phyloP scores from a whole-genome alignment of 2,329 filamentous ascomycete species.

The Teratosphaeria zuluensis region DNA sequence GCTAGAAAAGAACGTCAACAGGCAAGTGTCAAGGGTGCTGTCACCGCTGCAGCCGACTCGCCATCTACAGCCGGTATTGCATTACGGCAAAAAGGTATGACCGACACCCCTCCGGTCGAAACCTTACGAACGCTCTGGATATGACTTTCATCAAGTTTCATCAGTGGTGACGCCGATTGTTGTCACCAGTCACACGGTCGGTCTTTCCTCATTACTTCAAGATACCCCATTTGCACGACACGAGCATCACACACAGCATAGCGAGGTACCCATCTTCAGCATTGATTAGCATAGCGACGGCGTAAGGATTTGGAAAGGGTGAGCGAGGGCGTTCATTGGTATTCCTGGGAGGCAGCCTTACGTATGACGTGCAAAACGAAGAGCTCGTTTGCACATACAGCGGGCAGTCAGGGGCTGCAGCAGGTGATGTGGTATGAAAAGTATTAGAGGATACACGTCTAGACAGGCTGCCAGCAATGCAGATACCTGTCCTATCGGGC shows the following conservation, averaged over 20 bases:
- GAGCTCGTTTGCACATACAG: neutral
- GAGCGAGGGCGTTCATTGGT: neutral
- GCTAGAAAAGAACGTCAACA: constrained; percentile 31
- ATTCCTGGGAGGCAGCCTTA: neutral
- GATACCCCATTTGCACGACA: constrained; percentile 8
- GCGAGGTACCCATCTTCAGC: constrained; percentile 2
- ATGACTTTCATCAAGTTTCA: constrained; percentile 8
- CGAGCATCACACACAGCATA: constrained; percentile 9
- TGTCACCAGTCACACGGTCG: neutral
- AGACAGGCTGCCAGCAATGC: neutral
- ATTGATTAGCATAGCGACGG: constrained; percentile 12
- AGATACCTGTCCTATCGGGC: neutral
- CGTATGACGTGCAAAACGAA: neutral
- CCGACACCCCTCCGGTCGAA: constrained; percentile 26
- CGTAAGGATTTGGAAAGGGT: constrained; percentile 1
- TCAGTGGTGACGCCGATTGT: neutral
- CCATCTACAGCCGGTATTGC: constrained; percentile 18
- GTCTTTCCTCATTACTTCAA: constrained; percentile 2
- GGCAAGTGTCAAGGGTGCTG: constrained; percentile 10
- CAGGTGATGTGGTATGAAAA: neutral
- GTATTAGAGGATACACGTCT: neutral
- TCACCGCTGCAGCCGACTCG: constrained; percentile 7
- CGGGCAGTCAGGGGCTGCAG: neutral
- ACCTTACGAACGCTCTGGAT: constrained; percentile 30
- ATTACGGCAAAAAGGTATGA: constrained; percentile 23